Percentiles rank a stretch among this genome's conserved stretches.
Evolutionary conservation across 2,329 filamentous ascomycete species (phyloP).

Genomic region (Ophiostoma sp.): DNA sequence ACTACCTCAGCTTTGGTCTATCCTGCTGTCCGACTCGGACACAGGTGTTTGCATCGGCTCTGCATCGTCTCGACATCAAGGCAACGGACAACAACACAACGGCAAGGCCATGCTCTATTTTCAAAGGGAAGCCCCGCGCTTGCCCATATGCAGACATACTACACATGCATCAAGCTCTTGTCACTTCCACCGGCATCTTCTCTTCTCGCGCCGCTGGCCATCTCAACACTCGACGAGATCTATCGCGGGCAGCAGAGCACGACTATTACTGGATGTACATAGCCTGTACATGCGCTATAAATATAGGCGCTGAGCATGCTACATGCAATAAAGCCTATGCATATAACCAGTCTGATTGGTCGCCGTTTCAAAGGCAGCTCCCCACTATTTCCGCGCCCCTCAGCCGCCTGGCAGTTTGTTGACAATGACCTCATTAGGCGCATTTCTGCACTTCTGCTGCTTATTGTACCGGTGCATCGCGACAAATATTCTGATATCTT

Average conservation of each 20-base stretch:
- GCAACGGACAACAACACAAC: background rate
- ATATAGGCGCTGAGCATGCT: background rate
- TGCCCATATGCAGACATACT: background rate
- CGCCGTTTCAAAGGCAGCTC: background rate
- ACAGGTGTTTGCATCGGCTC: background rate
- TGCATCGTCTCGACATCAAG: background rate
- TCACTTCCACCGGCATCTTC: background rate
- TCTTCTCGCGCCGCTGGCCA: slow-evolving; percentile 25
- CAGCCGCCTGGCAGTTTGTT: slow-evolving; percentile 13
- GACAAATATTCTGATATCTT: background rate
- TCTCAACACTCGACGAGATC: slow-evolving; percentile 25
- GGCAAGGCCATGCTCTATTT: slow-evolving; percentile 25
- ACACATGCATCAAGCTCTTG: background rate
- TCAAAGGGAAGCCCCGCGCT: slow-evolving; percentile 19
- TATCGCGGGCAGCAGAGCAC: too few species aligned
- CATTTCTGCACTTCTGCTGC: slow-evolving; percentile 16
- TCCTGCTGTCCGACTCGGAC: background rate
- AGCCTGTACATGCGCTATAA: background rate
- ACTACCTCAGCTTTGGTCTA: background rate
- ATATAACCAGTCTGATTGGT: slow-evolving; percentile 12
- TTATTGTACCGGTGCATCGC: slow-evolving; percentile 3
- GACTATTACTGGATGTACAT: background rate
- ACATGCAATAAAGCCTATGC: background rate
- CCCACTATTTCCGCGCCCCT: slow-evolving; percentile 18
- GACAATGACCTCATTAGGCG: slow-evolving; percentile 23